Conservation (phyloP, 176 grass and related monocot genomes). For the Carex pumila region DNA sequence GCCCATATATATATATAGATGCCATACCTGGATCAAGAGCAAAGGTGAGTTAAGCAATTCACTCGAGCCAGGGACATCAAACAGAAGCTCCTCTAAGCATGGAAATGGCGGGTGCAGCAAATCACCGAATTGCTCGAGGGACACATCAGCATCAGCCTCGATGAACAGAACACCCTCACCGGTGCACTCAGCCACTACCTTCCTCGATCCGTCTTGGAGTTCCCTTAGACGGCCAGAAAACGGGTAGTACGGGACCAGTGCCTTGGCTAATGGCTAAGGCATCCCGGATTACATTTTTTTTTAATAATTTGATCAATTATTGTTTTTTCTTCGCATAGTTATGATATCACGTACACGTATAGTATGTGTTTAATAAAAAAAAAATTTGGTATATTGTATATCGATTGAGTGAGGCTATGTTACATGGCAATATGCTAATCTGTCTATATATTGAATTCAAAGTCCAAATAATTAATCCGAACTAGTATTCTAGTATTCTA, state of each 20-base stretch:
- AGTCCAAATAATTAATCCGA: no score
- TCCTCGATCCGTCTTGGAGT: conserved; percentile 28
- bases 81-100: conserved; percentile 56
- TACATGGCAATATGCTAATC: no score
- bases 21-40: conserved; percentile 56
- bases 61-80: conserved; percentile 51
- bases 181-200: conserved; percentile 81
- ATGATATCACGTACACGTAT: no score
- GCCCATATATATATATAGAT: neutral
- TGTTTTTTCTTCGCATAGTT: no score
- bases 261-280: conserved; percentile 37
- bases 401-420: no score
- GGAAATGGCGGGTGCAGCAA: conserved; percentile 68
- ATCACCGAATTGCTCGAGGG: conserved; percentile 61
- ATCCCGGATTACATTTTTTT: conserved; percentile 19
- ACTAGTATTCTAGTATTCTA: no score
- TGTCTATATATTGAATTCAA: no score
- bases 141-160: conserved; percentile 63
- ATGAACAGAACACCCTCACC: conserved; percentile 74
- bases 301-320: no score
- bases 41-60: conserved; percentile 44
- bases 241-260: conserved; percentile 75
- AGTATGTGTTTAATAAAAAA: no score
- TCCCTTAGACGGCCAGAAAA: conserved; percentile 71
- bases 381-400: no score